phyloP scores from a whole-genome alignment of 345 rosid species.

The Linum usitatissimum region DNA sequence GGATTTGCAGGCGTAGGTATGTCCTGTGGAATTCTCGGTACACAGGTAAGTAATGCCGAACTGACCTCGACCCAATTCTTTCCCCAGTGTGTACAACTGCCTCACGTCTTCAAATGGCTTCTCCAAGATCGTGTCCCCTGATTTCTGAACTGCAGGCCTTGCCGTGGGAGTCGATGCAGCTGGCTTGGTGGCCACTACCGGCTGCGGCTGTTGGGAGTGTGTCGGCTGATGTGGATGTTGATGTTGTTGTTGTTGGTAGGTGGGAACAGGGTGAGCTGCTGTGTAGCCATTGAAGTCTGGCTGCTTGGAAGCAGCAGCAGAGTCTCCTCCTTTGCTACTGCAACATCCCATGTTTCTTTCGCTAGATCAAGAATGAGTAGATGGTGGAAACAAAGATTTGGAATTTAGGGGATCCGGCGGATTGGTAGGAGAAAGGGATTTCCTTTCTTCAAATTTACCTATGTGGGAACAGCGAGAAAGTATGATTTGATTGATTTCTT shows the following conservation, averaged over 20 bases:
- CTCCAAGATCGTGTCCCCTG: slow-evolving; percentile 42
- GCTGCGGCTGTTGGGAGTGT: slow-evolving; percentile 10
- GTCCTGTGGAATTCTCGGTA: slow-evolving; percentile 62
- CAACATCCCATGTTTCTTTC: slow-evolving; percentile 45
- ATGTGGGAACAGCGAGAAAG: neutral
- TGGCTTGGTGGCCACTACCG: neutral
- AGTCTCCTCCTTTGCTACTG: slow-evolving; percentile 30
- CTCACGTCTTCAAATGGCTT: slow-evolving; percentile 61
- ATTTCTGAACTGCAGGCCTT: slow-evolving; percentile 13
- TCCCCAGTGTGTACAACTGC: slow-evolving; percentile 41
- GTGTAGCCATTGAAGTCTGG: slow-evolving; percentile 21
- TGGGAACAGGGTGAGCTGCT: slow-evolving; percentile 9
- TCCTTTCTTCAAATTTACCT: too few species aligned
- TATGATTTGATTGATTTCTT: neutral
- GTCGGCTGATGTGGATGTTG: slow-evolving; percentile 11
- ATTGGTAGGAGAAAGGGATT: neutral
- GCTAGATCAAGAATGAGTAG: neutral
- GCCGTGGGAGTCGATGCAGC: neutral
- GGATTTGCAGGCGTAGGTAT: slow-evolving; percentile 65
- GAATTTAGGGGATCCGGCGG: slow-evolving; percentile 1
- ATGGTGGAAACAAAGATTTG: neutral
- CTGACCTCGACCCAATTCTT: slow-evolving; percentile 77
- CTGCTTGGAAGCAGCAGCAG: slow-evolving; percentile 13
- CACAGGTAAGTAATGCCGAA: slow-evolving; percentile 70
- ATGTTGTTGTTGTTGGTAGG: slow-evolving; percentile 16